A percentile compares a stretch with the other conserved stretches of the same genome.
Conservation (phyloP, 2,329 filamentous ascomycete species). For the Didymella segeticola region DNA sequence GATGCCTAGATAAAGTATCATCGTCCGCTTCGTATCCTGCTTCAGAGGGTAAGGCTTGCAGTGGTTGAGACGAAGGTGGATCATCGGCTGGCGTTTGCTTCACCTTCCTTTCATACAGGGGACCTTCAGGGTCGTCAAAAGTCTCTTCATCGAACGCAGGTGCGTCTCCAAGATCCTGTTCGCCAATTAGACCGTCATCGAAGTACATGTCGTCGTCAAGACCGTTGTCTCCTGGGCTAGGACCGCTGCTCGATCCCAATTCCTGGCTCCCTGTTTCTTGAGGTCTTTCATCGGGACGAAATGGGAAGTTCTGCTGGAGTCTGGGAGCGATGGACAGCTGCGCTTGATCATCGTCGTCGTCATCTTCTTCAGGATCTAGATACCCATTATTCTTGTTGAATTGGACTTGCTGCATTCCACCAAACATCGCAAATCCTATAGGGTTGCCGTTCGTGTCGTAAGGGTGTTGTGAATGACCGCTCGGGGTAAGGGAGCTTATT, state of each 20-base stretch:
- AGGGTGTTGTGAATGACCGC: conserved; percentile 35
- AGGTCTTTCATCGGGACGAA: neutral
- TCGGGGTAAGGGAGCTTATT: conserved; percentile 32
- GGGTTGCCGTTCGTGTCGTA: conserved; percentile 40
- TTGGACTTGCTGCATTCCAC: conserved; percentile 23
- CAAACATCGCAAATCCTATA: conserved; percentile 45
- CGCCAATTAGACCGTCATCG: conserved; percentile 67
- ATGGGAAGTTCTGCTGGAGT: neutral
- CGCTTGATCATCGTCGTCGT: conserved; percentile 16
- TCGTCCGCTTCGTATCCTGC: conserved; percentile 43
- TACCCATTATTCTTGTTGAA: conserved; percentile 5
- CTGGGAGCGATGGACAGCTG: conserved; percentile 17
- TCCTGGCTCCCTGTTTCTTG: neutral
- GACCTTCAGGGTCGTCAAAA: conserved; percentile 65
- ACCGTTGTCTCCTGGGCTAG: conserved; percentile 18
- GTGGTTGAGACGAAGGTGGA: conserved; percentile 25
- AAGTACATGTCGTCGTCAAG: conserved; percentile 70
- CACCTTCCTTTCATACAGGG: conserved; percentile 58
- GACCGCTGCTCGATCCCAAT: conserved; percentile 12
- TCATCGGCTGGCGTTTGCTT: conserved; percentile 30
- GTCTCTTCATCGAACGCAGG: conserved; percentile 74
- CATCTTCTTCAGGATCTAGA: conserved; percentile 13
- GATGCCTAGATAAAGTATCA: conserved; percentile 35
- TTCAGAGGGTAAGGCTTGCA: conserved; percentile 27
- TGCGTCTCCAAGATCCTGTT: conserved; percentile 58